These are phyloP conservation scores for Cystobasidium pallidum DNA, from an alignment of 1,284 basidiomycete genomes.

Conservation along the genomic window DNA sequence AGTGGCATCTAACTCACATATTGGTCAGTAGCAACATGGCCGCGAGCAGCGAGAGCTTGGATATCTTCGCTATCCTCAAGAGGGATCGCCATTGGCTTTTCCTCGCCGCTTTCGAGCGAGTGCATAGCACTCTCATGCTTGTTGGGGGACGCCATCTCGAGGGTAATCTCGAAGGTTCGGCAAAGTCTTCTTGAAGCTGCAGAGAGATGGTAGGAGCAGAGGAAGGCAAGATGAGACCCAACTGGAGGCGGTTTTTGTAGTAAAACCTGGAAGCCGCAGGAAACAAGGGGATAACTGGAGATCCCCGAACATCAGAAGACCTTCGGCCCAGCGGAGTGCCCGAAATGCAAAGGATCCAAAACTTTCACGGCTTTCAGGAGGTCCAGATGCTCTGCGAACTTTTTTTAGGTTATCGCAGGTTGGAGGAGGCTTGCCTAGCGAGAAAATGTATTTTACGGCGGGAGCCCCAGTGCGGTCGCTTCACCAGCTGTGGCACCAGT, in stretches of 20 bases:
- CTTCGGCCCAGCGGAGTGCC: background rate
- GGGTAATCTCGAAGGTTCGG: background rate
- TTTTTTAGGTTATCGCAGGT: background rate
- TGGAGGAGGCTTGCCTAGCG: background rate
- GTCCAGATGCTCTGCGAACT: background rate
- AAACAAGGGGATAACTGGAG: background rate
- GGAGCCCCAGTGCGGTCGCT: too few species aligned
- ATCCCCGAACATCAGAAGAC: background rate
- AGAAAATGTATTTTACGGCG: too few species aligned
- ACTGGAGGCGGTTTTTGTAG: background rate
- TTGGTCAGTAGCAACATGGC: constrained; percentile 35
- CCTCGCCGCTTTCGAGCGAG: constrained; percentile 17
- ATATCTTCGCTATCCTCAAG: constrained; percentile 18
- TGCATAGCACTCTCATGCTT: constrained; percentile 7
- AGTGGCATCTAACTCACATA: constrained; percentile 17
- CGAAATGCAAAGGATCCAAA: background rate
- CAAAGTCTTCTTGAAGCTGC: background rate
- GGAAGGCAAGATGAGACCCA: background rate
- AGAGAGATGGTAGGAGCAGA: background rate
- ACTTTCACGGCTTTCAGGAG: background rate
- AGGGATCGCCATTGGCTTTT: constrained; percentile 13
- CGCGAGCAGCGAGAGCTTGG: constrained; percentile 20
- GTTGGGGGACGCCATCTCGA: background rate
- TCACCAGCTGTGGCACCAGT: too few species aligned
- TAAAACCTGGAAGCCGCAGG: background rate